Evolutionary conservation across 805 yeast genomes (phyloP), one percentile per base, ranked within the genome.

Genomic region (Lachancea meyersii): DNA sequence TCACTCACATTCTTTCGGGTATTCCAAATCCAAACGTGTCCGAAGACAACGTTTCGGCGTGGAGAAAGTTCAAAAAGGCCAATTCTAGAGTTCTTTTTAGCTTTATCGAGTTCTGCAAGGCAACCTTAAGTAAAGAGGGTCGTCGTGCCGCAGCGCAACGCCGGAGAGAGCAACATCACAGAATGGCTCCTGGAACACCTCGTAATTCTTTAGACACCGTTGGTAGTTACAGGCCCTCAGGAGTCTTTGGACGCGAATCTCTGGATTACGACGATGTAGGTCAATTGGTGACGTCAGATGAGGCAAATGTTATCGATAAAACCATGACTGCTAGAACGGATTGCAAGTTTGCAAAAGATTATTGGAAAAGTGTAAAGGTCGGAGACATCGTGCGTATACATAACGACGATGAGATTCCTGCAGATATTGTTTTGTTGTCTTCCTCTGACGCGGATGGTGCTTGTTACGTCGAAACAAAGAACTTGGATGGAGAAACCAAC

Each of bases 401-500:
- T 48, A 77, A 78, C 50, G 79, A 84, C 55, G 93, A 84, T 56
- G 91, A 83, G 64, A 72, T 82, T 5, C 94, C 94, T 1, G 88
- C 91, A 1, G 94, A 84, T 62, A 60, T 79, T 11, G 68, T 82
- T 36, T 60, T 83, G 26, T 56, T 84, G 6, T 70, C 87, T 4
- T 72, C 88, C 2, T 77, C 86, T 24, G 87, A 82, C 55, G 61
- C 70, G 1, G 86, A 82, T 51, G 82, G 81, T 39, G 76, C 74
- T 39, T 82, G 89, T 63, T 84, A 78, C 51, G 77, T 84, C 23
- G 94, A 84, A 61, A 85, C 94, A 0, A 84, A 83, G 55, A 84
- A 84, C 61, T 70, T 85, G 51, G 94, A 85, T 63, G 94, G 94
- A 62, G 83, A 78, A 57, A 77, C 93, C 1, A 85, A 83, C 52